Evolutionary conservation across 306 rosid species (phyloP).

Genomic region (Acacia confusa): DNA sequence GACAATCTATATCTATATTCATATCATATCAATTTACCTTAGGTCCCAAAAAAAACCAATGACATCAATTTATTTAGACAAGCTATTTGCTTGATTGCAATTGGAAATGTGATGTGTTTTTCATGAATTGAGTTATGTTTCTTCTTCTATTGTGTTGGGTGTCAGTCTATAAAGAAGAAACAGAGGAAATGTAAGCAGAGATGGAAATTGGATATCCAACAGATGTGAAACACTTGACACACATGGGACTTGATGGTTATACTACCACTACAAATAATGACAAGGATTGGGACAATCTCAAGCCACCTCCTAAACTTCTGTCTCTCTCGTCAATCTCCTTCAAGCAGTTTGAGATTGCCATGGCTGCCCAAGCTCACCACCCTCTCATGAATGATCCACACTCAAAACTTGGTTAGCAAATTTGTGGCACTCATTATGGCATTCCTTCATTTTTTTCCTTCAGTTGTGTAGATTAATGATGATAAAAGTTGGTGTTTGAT

Average conservation of each 20-base stretch:
- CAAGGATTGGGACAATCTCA: slow-evolving; percentile 55
- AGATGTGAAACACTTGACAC: slow-evolving; percentile 92
- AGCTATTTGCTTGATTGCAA: not conserved
- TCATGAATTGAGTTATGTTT: not conserved
- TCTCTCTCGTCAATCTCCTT: slow-evolving; percentile 81
- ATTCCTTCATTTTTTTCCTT: slow-evolving; percentile 17
- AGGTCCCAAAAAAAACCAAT: not conserved
- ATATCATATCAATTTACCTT: not conserved
- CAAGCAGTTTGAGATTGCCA: slow-evolving; percentile 75
- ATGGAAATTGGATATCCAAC: slow-evolving; percentile 94
- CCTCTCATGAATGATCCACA: slow-evolving; percentile 34
- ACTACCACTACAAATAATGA: slow-evolving; percentile 49
- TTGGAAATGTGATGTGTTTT: not conserved
- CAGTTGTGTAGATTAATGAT: slow-evolving; percentile 44
- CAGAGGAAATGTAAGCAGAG: slow-evolving; percentile 49
- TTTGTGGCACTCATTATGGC: slow-evolving; percentile 8
- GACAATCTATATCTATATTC: not conserved
- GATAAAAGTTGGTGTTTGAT: slow-evolving; percentile 32
- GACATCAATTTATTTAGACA: not conserved
- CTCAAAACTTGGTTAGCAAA: slow-evolving; percentile 29
- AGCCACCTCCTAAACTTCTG: slow-evolving; percentile 55
- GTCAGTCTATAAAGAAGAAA: slow-evolving; percentile 56
- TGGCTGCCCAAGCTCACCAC: slow-evolving; percentile 67
- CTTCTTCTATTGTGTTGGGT: not conserved
- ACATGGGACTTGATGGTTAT: slow-evolving; percentile 91